Base-by-base conservation (phyloP, 176 grass and related monocot species). In the Musa beccarii region DNA sequence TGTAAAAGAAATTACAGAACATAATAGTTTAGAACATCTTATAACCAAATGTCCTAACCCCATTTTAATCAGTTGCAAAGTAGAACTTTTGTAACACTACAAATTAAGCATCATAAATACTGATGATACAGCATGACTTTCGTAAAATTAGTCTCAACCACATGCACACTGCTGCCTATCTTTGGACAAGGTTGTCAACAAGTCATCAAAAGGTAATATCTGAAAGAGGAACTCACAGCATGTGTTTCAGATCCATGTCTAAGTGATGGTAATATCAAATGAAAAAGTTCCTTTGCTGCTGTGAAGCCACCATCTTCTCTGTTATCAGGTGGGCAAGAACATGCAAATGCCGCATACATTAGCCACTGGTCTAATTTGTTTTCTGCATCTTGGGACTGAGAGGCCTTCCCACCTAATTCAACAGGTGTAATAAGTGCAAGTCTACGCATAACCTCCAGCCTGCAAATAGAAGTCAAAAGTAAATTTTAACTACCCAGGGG, bases 321-420 rank as follows among this genome's bases (percentile, higher is more conserved):
- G 66, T 81, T 80, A 79, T 91, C 94, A 73, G 73, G 82, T 76
- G 88, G 86, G 71, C 90, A 98, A 59, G 94, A 93, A 66, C 94
- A 98, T 78, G 84, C 84, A 93, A 98, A 93, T 80, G 90, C 91
- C 7, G 90, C 90, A 83, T 98, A 98, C 85, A 98, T 89, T 69
- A 98, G 81, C 94, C 94, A 98, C 59, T 98, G 94, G 22, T 98
- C 94, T 25, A 93, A 82, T 75, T 98, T 98, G 66, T 84, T 83
- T 62, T 98, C 94, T 43, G 88, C 50, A 86, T 98, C 94, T 71
- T 90, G 89, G 50, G 81, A 85, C 59, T 92, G 89, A 70, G 93
- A 80, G 57, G 88, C 86, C 82, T 93, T 98, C 78, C 94, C 94
- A 74, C 94, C 94, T 24, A 98, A 84, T 57, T 98, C 94, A 1